Evolutionary conservation across 495 filamentous ascomycete genomes (phyloP).

Genomic region (Xeromyces bisporus): DNA sequence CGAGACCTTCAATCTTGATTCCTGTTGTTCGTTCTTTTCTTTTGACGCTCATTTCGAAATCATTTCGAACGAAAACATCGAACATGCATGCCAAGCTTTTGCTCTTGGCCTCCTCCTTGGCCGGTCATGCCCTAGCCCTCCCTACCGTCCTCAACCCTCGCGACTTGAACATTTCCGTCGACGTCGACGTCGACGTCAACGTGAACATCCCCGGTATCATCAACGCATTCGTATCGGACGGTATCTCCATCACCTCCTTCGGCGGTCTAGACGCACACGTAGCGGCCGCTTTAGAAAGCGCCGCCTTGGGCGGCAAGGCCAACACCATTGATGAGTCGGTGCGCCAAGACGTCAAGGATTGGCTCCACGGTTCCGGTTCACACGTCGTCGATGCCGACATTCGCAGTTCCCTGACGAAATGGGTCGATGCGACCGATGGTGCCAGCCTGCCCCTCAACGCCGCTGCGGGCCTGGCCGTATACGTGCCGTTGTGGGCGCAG

Average conservation of each 20-base stretch:
- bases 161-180: slow-evolving; percentile 10
- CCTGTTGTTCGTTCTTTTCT: not conserved
- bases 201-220: not conserved
- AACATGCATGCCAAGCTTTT: slow-evolving; percentile 22
- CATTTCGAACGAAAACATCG: too few relatives aligned
- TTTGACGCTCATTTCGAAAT: not conserved
- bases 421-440: slow-evolving; percentile 5
- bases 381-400: slow-evolving; percentile 7
- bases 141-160: slow-evolving; percentile 19
- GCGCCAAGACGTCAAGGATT: not conserved
- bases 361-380: not conserved
- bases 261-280: slow-evolving; percentile 18
- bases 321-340: slow-evolving; percentile 4
- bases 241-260: slow-evolving; percentile 10
- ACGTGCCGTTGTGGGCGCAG: slow-evolving; percentile 19
- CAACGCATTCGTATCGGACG: slow-evolving; percentile 5
- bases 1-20: not conserved
- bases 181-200: slow-evolving; percentile 7
- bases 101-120: slow-evolving; percentile 22
- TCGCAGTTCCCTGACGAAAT: slow-evolving; percentile 16
- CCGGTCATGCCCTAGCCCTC: slow-evolving; percentile 18
- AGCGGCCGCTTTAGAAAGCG: slow-evolving; percentile 22
- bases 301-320: slow-evolving; percentile 23
- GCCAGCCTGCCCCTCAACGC: slow-evolving; percentile 12
- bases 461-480: slow-evolving; percentile 18